Evolutionary conservation across 179 eudicot genomes (phyloP), one percentile per base, ranked within the genome.

Genomic region (Silene noctiflora): DNA sequence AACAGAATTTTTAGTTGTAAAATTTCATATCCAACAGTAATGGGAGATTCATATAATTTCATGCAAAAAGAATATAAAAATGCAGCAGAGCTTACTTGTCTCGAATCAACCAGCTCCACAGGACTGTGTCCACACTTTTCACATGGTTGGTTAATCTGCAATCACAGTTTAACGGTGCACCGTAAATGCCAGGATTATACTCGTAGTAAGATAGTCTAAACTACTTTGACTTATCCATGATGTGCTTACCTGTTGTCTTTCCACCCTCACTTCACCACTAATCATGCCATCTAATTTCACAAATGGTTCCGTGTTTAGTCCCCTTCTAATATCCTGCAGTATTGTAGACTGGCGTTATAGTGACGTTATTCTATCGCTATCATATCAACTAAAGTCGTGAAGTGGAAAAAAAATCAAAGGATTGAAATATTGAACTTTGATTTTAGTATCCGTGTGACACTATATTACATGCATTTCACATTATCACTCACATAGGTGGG

Each of bases 111-210:
- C n/a, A 85, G 81, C 76, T 83, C 86, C 17, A 85, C 84, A 48
- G 88, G 88, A 48, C 84, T 82, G 55, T 77, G 81, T 39, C 35
- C 83, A 75, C 84, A 85, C 69, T 83, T 83, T 71, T 83, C 84
- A 78, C 88, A 85, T 35, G 88, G 86, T 69, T 83, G 84, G 72
- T 85, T 27, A 27, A 27, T 27, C 29, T 27, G 29, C 1, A 27
- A 27, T 27, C 29, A 27, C 29, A 27, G 29, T 27, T 27, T 27
- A 27, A 27, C 29, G 2, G 2, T 2, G 2, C 29, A n/a, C 29
- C 29, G 2, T 33, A 16, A 12, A 53, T 4, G 16, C 58, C 39
- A 69, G 42, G 55, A 77, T 19, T 22, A 0, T 14, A 67, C 48
- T 17, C 22, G 31, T 35, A 60, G 10, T 27, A 29, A 51, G 55